Conservation (phyloP, 768 basidiomycete species). For the Glaciozyma martinii region DNA sequence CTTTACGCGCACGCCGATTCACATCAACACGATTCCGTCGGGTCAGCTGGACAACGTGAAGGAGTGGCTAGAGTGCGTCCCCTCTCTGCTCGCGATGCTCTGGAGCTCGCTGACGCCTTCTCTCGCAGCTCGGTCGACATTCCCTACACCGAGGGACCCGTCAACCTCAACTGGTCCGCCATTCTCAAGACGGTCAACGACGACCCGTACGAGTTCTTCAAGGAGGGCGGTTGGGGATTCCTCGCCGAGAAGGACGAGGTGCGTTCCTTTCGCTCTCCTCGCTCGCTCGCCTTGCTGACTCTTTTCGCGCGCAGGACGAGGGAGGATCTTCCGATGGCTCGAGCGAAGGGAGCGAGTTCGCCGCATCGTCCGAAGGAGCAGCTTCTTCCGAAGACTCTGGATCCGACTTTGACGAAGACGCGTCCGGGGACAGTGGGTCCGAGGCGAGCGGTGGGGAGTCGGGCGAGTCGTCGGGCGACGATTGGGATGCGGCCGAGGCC, state of each 20-base stretch:
- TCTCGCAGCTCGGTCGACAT: slow-evolving; percentile 81
- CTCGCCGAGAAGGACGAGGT: slow-evolving; percentile 47
- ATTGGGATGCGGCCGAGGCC: too few relatives aligned
- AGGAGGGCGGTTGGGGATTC: slow-evolving; percentile 91
- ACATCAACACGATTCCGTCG: slow-evolving; percentile 92
- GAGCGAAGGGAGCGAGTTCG: background rate
- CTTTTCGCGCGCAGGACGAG: background rate
- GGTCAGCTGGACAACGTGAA: slow-evolving; percentile 91
- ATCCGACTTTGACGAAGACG: background rate
- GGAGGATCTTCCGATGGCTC: background rate
- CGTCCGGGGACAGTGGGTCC: too few relatives aligned
- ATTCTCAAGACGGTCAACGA: slow-evolving; percentile 99
- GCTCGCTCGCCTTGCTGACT: background rate
- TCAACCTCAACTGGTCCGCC: slow-evolving; percentile 94
- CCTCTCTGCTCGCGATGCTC: slow-evolving; percentile 16
- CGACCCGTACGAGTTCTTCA: slow-evolving; percentile 89
- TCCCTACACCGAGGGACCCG: slow-evolving; percentile 84
- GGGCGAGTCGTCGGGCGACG: too few relatives aligned
- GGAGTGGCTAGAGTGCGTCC: slow-evolving; percentile 90
- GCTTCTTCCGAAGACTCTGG: background rate
- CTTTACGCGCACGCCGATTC: slow-evolving; percentile 80
- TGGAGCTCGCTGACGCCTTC: background rate
- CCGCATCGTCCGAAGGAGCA: background rate
- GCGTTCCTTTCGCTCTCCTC: background rate
- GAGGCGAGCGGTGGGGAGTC: too few relatives aligned